Conservation (phyloP, 176 grass and related monocot species). For the Zoysia japonica region DNA sequence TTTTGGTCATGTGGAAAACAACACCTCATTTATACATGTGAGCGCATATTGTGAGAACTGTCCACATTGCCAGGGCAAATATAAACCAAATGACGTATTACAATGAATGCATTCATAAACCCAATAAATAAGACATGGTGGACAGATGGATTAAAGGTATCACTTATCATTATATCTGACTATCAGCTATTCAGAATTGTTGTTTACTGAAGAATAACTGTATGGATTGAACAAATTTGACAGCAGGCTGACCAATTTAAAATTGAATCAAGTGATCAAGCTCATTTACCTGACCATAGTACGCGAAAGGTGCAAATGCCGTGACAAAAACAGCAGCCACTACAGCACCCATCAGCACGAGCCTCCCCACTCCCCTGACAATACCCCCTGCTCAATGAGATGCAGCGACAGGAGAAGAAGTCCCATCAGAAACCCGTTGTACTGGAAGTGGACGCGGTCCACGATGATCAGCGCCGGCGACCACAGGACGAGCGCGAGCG, state of each 20-base stretch:
- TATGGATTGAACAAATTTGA: not conserved
- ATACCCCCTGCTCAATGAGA: constrained; percentile 66
- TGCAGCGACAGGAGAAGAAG: constrained; percentile 65
- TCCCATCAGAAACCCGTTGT: constrained; percentile 75
- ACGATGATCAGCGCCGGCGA: constrained; percentile 72
- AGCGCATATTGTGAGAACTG: not conserved
- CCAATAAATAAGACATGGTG: not conserved
- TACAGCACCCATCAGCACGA: constrained; percentile 58
- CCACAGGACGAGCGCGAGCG: constrained; percentile 57
- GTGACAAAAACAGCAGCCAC: constrained; percentile 62
- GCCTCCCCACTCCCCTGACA: constrained; percentile 49
- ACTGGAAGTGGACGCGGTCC: constrained; percentile 88
- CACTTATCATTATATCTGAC: not conserved
- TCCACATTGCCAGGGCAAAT: not conserved
- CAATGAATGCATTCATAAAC: constrained; percentile 2
- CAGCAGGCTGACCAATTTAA: not conserved
- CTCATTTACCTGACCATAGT: constrained; percentile 80
- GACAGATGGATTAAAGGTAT: constrained; percentile 1
- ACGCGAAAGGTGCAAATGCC: constrained; percentile 76
- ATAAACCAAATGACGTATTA: not conserved
- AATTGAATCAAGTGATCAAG: not conserved
- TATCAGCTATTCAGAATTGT: constrained; percentile 10
- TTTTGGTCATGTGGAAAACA: not conserved
- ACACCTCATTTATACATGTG: constrained; percentile 1
- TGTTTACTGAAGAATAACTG: not conserved